Evolutionary conservation across 1,284 basidiomycete genomes (phyloP).

Genomic region (Phylloboletellus chloephorus): DNA sequence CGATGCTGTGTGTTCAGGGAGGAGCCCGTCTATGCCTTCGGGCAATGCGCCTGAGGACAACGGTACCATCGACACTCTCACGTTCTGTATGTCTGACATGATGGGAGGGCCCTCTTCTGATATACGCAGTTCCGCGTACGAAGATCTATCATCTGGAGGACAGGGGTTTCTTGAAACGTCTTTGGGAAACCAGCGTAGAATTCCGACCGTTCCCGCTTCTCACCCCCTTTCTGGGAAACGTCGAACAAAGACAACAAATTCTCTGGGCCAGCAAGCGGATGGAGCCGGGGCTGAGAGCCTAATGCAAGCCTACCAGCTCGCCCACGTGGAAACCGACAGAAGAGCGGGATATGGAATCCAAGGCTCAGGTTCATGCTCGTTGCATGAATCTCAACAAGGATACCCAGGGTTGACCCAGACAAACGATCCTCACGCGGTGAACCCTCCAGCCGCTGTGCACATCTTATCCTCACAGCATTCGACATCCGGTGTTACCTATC

Average conservation of each 20-base stretch:
- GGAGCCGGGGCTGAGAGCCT: neutral
- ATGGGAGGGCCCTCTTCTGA: neutral
- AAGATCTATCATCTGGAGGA: slow-evolving; percentile 5
- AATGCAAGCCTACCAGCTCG: slow-evolving; percentile 10
- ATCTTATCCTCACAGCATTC: slow-evolving; percentile 6
- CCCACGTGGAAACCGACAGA: slow-evolving; percentile 6
- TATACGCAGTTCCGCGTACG: slow-evolving; percentile 2
- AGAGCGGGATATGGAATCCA: slow-evolving; percentile 13
- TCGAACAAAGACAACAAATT: neutral
- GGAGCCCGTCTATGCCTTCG: neutral
- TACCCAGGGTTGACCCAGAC: slow-evolving; percentile 2
- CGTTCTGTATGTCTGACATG: slow-evolving; percentile 11
- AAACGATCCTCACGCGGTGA: slow-evolving; percentile 6
- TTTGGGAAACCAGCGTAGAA: slow-evolving; percentile 4
- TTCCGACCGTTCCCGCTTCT: slow-evolving; percentile 2
- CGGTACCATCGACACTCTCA: slow-evolving; percentile 7
- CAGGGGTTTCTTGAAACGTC: slow-evolving; percentile 1
- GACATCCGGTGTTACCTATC: neutral
- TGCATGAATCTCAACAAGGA: slow-evolving; percentile 4
- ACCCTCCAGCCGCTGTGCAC: slow-evolving; percentile 1
- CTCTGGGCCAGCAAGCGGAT: slow-evolving; percentile 5
- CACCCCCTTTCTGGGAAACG: slow-evolving; percentile 8
- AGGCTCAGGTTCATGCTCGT: slow-evolving; percentile 18
- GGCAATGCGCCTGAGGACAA: neutral
- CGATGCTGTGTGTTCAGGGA: no score